Percentiles rank a stretch among this genome's conserved stretches.
phyloP scores from a whole-genome alignment of 2,329 filamentous ascomycete genomes.

The Colletotrichum chrysophilum region DNA sequence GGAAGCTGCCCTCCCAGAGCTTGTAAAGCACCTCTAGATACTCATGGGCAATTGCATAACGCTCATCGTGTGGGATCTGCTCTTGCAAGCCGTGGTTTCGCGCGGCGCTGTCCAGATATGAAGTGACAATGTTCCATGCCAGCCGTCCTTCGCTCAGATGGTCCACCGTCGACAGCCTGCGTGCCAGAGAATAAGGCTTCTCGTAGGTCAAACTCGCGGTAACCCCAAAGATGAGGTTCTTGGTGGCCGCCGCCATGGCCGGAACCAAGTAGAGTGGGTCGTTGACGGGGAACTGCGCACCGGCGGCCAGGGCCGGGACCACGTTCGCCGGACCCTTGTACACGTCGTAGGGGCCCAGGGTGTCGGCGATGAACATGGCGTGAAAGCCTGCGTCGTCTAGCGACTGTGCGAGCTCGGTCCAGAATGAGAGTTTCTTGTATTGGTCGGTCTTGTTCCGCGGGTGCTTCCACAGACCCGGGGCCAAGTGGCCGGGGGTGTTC shows the following conservation, averaged over 20 bases:
- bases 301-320: slow-evolving; percentile 63
- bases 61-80: slow-evolving; percentile 54
- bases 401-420: slow-evolving; percentile 39
- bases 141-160: slow-evolving; percentile 68
- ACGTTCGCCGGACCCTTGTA: slow-evolving; percentile 61
- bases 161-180: slow-evolving; percentile 70
- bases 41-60: slow-evolving; percentile 65
- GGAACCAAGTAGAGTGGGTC: slow-evolving; percentile 68
- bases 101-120: slow-evolving; percentile 71
- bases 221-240: slow-evolving; percentile 71
- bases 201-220: slow-evolving; percentile 74
- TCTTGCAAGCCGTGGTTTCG: slow-evolving; percentile 63
- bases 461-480: slow-evolving; percentile 59
- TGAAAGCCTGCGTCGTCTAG: slow-evolving; percentile 42
- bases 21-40: slow-evolving; percentile 65
- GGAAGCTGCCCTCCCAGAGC: slow-evolving; percentile 52
- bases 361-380: slow-evolving; percentile 44
- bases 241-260: slow-evolving; percentile 71
- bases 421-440: slow-evolving; percentile 29
- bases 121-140: slow-evolving; percentile 64
- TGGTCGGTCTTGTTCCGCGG: slow-evolving; percentile 48
- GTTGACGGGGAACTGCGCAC: slow-evolving; percentile 75
- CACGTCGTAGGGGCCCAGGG: slow-evolving; percentile 68
- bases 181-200: slow-evolving; percentile 69
- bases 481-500: slow-evolving; percentile 48